Evolutionary conservation across 345 rosid species (phyloP), one percentile per base, ranked within the genome.

Genomic region (Syzygium aromaticum): DNA sequence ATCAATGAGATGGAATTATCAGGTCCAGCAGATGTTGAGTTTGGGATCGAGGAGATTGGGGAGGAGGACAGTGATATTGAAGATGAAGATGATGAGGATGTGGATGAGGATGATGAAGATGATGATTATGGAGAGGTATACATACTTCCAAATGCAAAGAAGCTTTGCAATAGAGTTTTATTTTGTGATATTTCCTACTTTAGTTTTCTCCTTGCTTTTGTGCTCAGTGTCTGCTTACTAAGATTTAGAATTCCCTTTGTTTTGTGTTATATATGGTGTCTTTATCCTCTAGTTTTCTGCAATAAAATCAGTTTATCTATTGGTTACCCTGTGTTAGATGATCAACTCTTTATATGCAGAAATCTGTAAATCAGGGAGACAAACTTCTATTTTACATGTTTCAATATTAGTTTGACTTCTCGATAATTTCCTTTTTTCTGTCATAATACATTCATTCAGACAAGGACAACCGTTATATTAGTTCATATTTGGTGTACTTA

Each of bases 21-120:
- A 84, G 96, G 96, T 89, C 89, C 94, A 51, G 89, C 97, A 61
- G 98, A 95, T 84, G 90, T 94, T 90, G 97, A 94, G 87, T 95
- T 91, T 91, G 98, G 94, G 64, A 89, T 94, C 15, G 94, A 94
- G 57, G 96, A 94, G 84, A 88, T 93, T 77, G 98, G 94, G 56
- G 97, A 91, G 51, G 96, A 92, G 87, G 95, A 92, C 86, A 88
- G 92, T 89, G 95, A 92, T 90, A 88, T 88, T 86, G 97, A 94
- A 3, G 92, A 88, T 28, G 92, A 88, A 21, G 88, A 88, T 6
- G 92, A 89, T 13, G 91, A 86, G 7, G 89, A 91, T 0, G 91
- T 87, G 10, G 93, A 88, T 23, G 89, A 90, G 77, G 94, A 90
- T 3, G 91, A 86, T 52, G 86, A 86, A 17, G 90, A 88, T 78